These are phyloP conservation scores for Boechera retrofracta DNA, from an alignment of 345 rosid species.

Conservation along the genomic window DNA sequence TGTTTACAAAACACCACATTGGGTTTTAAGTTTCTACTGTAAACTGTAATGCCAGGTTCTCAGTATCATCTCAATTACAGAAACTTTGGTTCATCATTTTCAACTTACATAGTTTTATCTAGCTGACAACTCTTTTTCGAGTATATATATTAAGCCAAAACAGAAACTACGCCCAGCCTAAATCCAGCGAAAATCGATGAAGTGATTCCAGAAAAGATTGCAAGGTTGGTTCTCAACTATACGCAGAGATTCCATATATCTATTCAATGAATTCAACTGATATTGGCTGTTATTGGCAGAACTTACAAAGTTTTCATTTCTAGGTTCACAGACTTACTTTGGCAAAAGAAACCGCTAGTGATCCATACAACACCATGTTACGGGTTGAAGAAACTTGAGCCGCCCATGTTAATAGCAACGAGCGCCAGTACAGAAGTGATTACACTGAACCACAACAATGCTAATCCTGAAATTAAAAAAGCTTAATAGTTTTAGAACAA, in stretches of 20 bases:
- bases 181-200: background rate
- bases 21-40: constrained; percentile 1
- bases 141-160: constrained; percentile 16
- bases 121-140: constrained; percentile 17
- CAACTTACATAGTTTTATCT: constrained; percentile 13
- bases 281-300: background rate
- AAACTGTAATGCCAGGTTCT: constrained; percentile 14
- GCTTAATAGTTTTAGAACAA: constrained; percentile 31
- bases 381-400: constrained; percentile 90
- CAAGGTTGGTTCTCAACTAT: constrained; percentile 3
- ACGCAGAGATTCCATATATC: constrained; percentile 16
- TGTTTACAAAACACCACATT: constrained; percentile 14
- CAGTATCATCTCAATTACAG: constrained; percentile 4
- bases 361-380: constrained; percentile 46
- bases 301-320: constrained; percentile 8
- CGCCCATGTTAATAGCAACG: constrained; percentile 71
- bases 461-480: constrained; percentile 64
- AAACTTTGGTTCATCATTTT: constrained; percentile 12
- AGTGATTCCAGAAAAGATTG: background rate
- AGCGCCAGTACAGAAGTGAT: constrained; percentile 71
- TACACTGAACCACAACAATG: constrained; percentile 72
- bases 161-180: constrained; percentile 10
- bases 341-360: constrained; percentile 39
- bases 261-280: constrained; percentile 24
- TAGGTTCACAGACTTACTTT: constrained; percentile 48